Evolutionary conservation across 805 yeast genomes (phyloP).

Genomic region (Zygotorulaspora chibaensis): DNA sequence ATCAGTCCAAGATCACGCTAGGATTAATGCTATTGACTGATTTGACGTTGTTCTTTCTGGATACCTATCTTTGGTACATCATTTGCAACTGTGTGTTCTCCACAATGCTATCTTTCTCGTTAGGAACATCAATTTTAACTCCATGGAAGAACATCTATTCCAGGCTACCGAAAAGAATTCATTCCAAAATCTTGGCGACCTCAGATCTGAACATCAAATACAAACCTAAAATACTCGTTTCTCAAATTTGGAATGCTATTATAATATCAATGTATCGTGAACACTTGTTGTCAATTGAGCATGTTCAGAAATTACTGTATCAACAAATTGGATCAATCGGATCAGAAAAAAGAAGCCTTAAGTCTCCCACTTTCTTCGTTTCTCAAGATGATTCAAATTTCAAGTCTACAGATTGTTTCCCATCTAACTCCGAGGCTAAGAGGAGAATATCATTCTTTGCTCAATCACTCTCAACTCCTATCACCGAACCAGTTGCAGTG

Average conservation of each 20-base stretch:
- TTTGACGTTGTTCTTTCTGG: conserved; percentile 66
- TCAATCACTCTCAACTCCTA: conserved; percentile 81
- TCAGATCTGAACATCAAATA: conserved; percentile 44
- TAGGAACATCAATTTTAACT: conserved; percentile 81
- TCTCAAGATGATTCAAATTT: conserved; percentile 76
- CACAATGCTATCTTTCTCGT: conserved; percentile 61
- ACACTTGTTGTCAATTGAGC: conserved; percentile 69
- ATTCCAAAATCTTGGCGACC: conserved; percentile 59
- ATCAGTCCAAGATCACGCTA: conserved; percentile 56
- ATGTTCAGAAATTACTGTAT: conserved; percentile 61
- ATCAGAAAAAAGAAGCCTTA: conserved; percentile 41
- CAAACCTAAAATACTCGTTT: conserved; percentile 52
- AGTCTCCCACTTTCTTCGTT: conserved; percentile 74
- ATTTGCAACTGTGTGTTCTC: conserved; percentile 74
- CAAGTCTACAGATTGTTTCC: conserved; percentile 50
- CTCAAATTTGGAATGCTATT: conserved; percentile 82
- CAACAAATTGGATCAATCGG: conserved; percentile 41
- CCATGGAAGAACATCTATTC: conserved; percentile 84
- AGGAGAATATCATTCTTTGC: conserved; percentile 86
- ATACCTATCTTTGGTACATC: conserved; percentile 83
- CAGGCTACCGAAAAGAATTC: conserved; percentile 69
- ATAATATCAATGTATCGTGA: conserved; percentile 78
- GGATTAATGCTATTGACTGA: conserved; percentile 55
- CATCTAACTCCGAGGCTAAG: conserved; percentile 68
- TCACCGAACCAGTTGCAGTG: conserved; percentile 65